Conservation (phyloP, 805 yeast species). For the Candida arabinofermentans region DNA sequence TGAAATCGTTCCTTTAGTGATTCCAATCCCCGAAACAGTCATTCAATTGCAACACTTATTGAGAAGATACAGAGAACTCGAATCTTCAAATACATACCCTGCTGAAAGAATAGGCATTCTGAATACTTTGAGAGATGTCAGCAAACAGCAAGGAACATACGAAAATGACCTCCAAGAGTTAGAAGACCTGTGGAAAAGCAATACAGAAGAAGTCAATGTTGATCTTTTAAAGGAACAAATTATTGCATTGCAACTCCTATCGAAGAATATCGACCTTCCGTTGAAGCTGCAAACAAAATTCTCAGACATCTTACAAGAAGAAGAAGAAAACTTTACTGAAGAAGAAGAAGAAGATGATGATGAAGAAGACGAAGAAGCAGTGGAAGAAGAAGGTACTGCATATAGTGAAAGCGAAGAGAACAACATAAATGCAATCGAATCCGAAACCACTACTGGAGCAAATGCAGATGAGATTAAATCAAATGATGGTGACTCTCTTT, state of each 20-base stretch:
- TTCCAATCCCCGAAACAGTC: constrained; percentile 24
- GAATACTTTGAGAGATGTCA: constrained; percentile 35
- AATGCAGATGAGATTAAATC: too few species aligned
- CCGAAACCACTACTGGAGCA: too few species aligned
- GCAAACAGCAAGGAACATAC: constrained; percentile 37
- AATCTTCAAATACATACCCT: constrained; percentile 16
- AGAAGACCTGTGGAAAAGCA: constrained; percentile 24
- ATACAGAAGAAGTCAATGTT: constrained; percentile 36
- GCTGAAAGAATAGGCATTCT: constrained; percentile 44
- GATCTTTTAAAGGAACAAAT: constrained; percentile 54
- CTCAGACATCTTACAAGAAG: constrained; percentile 17
- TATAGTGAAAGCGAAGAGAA: background rate
- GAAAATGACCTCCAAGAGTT: constrained; percentile 26
- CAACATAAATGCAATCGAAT: too few species aligned
- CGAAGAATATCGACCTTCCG: constrained; percentile 65
- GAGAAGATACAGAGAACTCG: constrained; percentile 26
- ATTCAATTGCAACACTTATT: constrained; percentile 26
- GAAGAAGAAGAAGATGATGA: constrained; percentile 1
- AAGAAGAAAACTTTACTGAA: constrained; percentile 6
- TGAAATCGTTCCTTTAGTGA: constrained; percentile 12
- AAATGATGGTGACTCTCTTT: background rate
- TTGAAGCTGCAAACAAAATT: constrained; percentile 40
- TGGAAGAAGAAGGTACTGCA: background rate
- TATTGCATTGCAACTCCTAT: constrained; percentile 57
- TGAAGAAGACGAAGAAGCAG: constrained; percentile 1